phyloP scores from a whole-genome alignment of 2,329 filamentous ascomycete genomes.

The Aspergillus fumigatus region DNA sequence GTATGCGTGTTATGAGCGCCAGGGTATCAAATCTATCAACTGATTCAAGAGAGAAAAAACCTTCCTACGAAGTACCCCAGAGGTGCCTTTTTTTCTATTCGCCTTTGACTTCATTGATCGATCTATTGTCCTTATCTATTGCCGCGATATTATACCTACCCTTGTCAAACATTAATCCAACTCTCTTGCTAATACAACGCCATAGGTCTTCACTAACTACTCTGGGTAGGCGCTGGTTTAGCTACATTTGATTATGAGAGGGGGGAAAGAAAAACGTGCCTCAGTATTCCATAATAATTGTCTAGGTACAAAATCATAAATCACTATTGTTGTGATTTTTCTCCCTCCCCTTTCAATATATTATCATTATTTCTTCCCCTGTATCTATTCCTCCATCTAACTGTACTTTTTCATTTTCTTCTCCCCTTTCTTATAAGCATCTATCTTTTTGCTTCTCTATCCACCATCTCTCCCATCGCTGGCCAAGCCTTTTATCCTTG shows the following conservation, averaged over 20 bases:
- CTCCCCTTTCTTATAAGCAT: not conserved
- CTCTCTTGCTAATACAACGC: not conserved
- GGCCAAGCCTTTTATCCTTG: slow-evolving; percentile 6
- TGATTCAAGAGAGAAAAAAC: not conserved
- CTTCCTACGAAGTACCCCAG: not conserved
- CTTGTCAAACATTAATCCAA: not conserved
- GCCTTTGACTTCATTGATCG: too few species aligned
- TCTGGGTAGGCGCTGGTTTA: not conserved
- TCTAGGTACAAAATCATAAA: not conserved
- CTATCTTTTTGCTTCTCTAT: slow-evolving; percentile 4
- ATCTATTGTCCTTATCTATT: too few species aligned
- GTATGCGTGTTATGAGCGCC: not conserved
- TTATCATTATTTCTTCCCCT: slow-evolving; percentile 4
- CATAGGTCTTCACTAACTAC: not conserved
- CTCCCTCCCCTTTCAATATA: not conserved
- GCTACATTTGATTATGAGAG: not conserved
- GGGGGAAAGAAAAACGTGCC: not conserved
- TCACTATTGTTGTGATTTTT: not conserved
- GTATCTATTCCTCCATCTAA: slow-evolving; percentile 8
- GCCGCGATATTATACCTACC: too few species aligned
- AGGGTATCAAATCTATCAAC: not conserved
- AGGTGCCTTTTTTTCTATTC: too few species aligned
- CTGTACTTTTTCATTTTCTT: slow-evolving; percentile 4
- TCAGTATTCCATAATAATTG: not conserved
- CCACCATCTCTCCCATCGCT: slow-evolving; percentile 1